Conservation (phyloP, 1,284 basidiomycete species). For the Tylopilus sp. region DNA sequence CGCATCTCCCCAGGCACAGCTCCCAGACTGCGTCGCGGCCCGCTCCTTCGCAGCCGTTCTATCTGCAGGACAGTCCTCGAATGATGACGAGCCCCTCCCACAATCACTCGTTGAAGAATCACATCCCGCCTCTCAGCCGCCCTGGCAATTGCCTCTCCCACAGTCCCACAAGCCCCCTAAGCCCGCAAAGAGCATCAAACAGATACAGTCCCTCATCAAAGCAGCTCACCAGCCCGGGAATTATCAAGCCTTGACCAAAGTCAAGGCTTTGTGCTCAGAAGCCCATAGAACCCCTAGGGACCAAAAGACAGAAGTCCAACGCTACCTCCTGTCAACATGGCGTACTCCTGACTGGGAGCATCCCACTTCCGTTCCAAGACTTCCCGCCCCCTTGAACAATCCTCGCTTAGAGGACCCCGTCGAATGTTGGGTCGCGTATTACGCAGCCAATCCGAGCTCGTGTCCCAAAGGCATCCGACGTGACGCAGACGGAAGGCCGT, state of each 20-base stretch:
- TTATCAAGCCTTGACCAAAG: constrained; percentile 34
- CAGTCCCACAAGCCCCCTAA: constrained; percentile 18
- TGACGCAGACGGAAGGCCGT: constrained; percentile 35
- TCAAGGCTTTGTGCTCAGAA: constrained; percentile 37
- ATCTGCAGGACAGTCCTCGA: constrained; percentile 29
- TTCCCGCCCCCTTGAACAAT: constrained; percentile 35
- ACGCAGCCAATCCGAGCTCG: constrained; percentile 39
- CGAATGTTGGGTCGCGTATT: constrained; percentile 43
- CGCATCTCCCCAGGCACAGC: constrained; percentile 35
- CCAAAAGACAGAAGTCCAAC: constrained; percentile 39
- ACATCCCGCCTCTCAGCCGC: constrained; percentile 7
- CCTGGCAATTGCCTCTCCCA: constrained; percentile 21
- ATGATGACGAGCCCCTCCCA: constrained; percentile 25
- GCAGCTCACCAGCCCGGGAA: constrained; percentile 41
- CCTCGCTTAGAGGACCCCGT: constrained; percentile 43
- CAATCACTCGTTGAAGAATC: constrained; percentile 27
- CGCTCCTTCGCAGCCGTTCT: constrained; percentile 36
- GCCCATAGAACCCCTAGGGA: constrained; percentile 37
- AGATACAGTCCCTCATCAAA: constrained; percentile 41
- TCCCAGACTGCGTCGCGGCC: constrained; percentile 35
- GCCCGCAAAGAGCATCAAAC: constrained; percentile 36
- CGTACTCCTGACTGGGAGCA: constrained; percentile 37
- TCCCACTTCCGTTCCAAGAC: constrained; percentile 24
- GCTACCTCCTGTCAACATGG: constrained; percentile 37
- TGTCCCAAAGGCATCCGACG: constrained; percentile 46